These are phyloP conservation scores for Pichia insulana DNA, from an alignment of 805 yeast genomes.

Conservation along the genomic window DNA sequence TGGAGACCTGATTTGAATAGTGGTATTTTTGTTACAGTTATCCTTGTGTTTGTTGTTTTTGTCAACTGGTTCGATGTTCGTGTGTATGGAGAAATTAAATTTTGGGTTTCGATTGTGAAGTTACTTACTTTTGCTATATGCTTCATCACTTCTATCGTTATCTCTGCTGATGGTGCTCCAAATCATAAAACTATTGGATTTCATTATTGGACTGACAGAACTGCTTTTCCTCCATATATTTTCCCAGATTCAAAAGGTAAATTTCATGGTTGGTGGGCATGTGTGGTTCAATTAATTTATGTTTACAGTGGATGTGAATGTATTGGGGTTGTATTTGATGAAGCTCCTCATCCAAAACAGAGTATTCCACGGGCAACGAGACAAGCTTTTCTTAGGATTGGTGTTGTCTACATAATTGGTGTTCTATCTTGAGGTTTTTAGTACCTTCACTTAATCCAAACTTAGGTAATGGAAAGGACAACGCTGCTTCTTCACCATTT, in stretches of 20 bases:
- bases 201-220: slow-evolving; percentile 22
- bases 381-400: slow-evolving; percentile 46
- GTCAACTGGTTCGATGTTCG: slow-evolving; percentile 37
- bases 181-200: slow-evolving; percentile 31
- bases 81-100: slow-evolving; percentile 41
- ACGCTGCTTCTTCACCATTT: slow-evolving; percentile 57
- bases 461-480: slow-evolving; percentile 36
- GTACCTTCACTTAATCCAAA: slow-evolving; percentile 41
- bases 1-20: slow-evolving; percentile 41
- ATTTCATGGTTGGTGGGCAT: slow-evolving; percentile 37
- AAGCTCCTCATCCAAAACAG: slow-evolving; percentile 40
- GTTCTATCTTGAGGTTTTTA: slow-evolving; percentile 41
- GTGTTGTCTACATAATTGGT: slow-evolving; percentile 41
- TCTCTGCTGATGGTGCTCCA: slow-evolving; percentile 45
- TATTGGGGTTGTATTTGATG: slow-evolving; percentile 40
- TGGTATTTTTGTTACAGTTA: slow-evolving; percentile 36
- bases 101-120: slow-evolving; percentile 37
- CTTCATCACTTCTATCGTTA: slow-evolving; percentile 19
- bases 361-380: slow-evolving; percentile 41
- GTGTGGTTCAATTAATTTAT: slow-evolving; percentile 33
- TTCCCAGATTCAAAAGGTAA: slow-evolving; percentile 35
- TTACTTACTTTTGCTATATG: slow-evolving; percentile 34
- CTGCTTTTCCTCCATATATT: slow-evolving; percentile 30
- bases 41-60: slow-evolving; percentile 31
- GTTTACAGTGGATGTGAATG: slow-evolving; percentile 44